phyloP scores from a whole-genome alignment of 208 protist species.

The Leishmania lainsoni region DNA sequence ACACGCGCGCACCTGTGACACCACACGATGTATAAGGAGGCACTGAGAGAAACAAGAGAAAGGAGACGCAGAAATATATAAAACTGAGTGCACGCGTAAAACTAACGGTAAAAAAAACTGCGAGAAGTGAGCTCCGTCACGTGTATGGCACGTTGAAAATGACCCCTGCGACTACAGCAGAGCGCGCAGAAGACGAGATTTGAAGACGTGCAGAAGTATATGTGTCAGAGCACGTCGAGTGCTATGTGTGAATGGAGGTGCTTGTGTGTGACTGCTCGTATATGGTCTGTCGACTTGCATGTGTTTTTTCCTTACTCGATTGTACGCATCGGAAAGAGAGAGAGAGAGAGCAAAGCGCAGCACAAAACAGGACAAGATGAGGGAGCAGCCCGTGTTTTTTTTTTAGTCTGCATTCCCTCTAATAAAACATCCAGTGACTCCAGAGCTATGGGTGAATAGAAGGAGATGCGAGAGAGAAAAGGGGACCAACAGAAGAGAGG shows the following conservation, averaged over 20 bases:
- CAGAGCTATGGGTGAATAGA: not conserved
- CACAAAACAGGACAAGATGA: not conserved
- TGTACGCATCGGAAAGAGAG: not conserved
- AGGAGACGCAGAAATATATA: not conserved
- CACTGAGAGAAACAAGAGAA: not conserved
- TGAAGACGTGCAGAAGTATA: not conserved
- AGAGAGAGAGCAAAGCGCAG: not conserved
- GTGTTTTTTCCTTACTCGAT: not conserved
- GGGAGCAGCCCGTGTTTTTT: not conserved
- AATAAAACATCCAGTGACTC: not conserved
- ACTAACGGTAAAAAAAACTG: no score
- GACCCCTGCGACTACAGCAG: not conserved
- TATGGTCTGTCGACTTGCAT: not conserved
- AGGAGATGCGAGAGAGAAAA: not conserved
- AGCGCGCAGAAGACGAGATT: not conserved
- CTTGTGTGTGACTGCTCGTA: no score
- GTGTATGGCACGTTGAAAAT: not conserved
- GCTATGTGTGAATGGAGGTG: not conserved
- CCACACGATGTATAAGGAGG: not conserved
- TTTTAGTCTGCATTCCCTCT: not conserved
- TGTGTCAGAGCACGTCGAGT: not conserved
- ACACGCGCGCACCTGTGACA: not conserved
- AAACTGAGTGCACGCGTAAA: no score
- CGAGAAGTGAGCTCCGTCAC: not conserved
- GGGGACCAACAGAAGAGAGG: slow-evolving; percentile 9